Evolutionary conservation across 73 alveolate species (phyloP).

Genomic region (Paramecium caudatum): DNA sequence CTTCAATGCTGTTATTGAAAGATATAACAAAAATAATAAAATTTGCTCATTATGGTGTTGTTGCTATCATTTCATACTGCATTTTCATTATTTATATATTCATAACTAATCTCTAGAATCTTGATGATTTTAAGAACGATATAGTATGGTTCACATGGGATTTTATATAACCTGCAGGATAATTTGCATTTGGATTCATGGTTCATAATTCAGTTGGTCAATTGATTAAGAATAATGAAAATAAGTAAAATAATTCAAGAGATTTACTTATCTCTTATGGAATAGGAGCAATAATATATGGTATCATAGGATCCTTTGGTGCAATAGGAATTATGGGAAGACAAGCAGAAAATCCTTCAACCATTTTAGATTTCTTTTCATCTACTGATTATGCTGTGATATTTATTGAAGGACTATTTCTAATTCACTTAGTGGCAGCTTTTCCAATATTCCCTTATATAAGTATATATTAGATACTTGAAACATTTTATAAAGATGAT

Average conservation of each 20-base stretch:
- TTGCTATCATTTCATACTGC: conserved; percentile 70
- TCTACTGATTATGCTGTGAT: conserved; percentile 61
- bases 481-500: conserved; percentile 52
- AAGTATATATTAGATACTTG: conserved; percentile 4
- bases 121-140: background rate
- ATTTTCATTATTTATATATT: conserved; percentile 56
- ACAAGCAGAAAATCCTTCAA: conserved; percentile 53
- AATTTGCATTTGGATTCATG: conserved; percentile 75
- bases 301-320: conserved; percentile 71
- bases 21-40: conserved; percentile 67
- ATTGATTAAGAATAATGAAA: conserved; percentile 66
- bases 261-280: conserved; percentile 63
- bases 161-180: conserved; percentile 65
- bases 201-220: conserved; percentile 75
- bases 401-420: conserved; percentile 62
- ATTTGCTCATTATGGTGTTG: conserved; percentile 75
- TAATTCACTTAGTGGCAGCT: conserved; percentile 71
- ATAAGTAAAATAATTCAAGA: conserved; percentile 43
- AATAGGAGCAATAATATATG: conserved; percentile 69
- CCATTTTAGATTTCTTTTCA: conserved; percentile 62
- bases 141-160: conserved; percentile 61
- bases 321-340: conserved; percentile 71
- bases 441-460: conserved; percentile 68
- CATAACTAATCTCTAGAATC: background rate
- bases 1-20: conserved; percentile 51